phyloP scores from a whole-genome alignment of 352 stramenopile species.

The Globisporangium cylindrosporum region DNA sequence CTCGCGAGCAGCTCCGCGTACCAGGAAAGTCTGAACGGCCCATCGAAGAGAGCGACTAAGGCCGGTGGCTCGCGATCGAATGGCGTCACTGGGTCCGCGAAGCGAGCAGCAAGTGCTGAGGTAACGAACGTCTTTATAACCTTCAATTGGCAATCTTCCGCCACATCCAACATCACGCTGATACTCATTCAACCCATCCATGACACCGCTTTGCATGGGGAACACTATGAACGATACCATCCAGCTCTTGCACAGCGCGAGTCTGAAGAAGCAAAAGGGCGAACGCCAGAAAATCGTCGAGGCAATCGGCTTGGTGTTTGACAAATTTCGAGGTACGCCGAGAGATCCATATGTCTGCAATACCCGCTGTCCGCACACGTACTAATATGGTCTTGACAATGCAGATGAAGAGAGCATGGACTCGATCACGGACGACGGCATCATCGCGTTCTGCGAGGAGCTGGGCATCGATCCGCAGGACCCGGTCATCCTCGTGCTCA shows the following conservation, averaged over 20 bases:
- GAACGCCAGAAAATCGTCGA: slow-evolving; percentile 29
- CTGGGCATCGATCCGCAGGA: slow-evolving; percentile 76
- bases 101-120: slow-evolving; percentile 31
- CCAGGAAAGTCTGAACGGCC: slow-evolving; percentile 22
- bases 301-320: slow-evolving; percentile 56
- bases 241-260: slow-evolving; percentile 10
- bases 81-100: slow-evolving; percentile 28
- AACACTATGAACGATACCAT: neutral
- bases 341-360: no score
- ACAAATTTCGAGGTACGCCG: slow-evolving; percentile 52
- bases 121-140: neutral
- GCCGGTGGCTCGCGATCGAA: slow-evolving; percentile 11
- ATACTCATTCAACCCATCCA: neutral
- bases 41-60: slow-evolving; percentile 28
- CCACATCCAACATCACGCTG: neutral
- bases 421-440: slow-evolving; percentile 79
- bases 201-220: neutral
- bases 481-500: slow-evolving; percentile 75
- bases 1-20: slow-evolving; percentile 61
- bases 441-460: slow-evolving; percentile 66
- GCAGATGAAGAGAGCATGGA: slow-evolving; percentile 61
- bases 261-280: slow-evolving; percentile 57
- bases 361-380: no score
- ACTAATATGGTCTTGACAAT: neutral
- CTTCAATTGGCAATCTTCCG: no score